Conservation (phyloP, 2,329 filamentous ascomycete genomes). For the Pseudogymnoascus sp. region DNA sequence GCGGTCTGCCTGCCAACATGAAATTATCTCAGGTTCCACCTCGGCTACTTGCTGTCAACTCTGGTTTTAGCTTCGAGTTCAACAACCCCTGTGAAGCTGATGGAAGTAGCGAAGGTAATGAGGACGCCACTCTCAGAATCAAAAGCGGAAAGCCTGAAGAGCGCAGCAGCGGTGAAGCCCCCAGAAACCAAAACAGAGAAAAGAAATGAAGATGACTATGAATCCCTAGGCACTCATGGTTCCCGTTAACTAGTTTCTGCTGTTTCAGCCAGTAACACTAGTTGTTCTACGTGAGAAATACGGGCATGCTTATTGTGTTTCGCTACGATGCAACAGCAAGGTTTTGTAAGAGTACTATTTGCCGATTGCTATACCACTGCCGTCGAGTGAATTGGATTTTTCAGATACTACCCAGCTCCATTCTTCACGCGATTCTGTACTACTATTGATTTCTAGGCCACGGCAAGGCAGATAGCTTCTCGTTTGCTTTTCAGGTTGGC, state of each 20-base stretch:
- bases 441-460: background rate
- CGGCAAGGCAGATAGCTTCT: background rate
- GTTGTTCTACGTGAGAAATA: background rate
- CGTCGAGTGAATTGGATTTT: background rate
- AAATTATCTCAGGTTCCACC: background rate
- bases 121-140: background rate
- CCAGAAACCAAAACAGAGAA: background rate
- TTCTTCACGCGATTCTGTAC: background rate
- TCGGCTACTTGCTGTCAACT: background rate
- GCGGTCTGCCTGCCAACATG: background rate
- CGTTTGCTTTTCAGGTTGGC: background rate
- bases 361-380: background rate
- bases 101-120: background rate
- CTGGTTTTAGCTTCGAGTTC: constrained; percentile 4
- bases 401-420: background rate
- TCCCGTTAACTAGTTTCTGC: background rate
- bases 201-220: background rate
- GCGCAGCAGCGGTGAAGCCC: background rate
- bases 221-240: background rate
- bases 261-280: background rate
- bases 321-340: background rate
- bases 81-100: background rate
- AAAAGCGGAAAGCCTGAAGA: background rate
- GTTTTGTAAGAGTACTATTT: background rate
- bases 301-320: background rate